Percentiles rank a stretch among this genome's conserved stretches.
phyloP scores from a whole-genome alignment of 306 rosid species.

The Abrus precatorius region DNA sequence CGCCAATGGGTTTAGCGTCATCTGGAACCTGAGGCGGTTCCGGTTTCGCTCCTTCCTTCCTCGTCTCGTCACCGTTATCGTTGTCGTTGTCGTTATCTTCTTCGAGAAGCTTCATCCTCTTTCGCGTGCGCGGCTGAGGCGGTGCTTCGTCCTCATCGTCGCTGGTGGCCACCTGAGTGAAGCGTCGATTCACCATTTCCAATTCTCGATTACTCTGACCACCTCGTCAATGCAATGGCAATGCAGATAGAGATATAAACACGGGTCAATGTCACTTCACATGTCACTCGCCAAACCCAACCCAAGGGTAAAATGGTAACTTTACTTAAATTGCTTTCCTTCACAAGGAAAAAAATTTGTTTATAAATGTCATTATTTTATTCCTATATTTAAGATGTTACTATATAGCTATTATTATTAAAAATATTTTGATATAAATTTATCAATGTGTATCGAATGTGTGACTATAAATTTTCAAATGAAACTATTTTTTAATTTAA shows the following conservation, averaged over 20 bases:
- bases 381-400: too few species aligned
- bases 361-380: too few species aligned
- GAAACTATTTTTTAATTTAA: too few species aligned
- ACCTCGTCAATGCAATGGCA: background rate
- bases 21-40: constrained; percentile 49
- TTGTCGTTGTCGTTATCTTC: constrained; percentile 63
- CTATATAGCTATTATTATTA: too few species aligned
- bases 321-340: too few species aligned
- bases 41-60: background rate
- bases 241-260: background rate
- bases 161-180: constrained; percentile 75
- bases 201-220: background rate
- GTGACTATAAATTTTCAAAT: too few species aligned
- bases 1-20: constrained; percentile 86
- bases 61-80: constrained; percentile 35
- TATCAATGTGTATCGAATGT: too few species aligned
- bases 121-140: constrained; percentile 55
- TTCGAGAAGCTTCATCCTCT: constrained; percentile 66
- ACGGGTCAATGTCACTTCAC: too few species aligned
- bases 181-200: constrained; percentile 81
- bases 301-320: too few species aligned
- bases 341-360: too few species aligned
- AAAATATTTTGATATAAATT: too few species aligned
- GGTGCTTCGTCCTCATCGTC: constrained; percentile 77
- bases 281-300: too few species aligned